Evolutionary conservation across 1,139 yeast genomes (phyloP).

Genomic region (Yamadazyma diddensiae): DNA sequence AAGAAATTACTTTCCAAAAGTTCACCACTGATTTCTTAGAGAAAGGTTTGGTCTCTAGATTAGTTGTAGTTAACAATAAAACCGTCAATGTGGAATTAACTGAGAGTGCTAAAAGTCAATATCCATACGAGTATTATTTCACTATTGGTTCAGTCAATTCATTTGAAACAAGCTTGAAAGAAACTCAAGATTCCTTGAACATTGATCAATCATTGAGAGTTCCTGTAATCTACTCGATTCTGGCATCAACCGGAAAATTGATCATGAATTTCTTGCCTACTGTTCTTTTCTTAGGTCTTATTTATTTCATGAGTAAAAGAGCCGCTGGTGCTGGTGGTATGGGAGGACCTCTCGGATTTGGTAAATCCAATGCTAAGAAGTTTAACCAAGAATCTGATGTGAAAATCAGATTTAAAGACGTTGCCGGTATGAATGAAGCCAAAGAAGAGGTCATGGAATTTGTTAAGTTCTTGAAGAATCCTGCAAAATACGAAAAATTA

Average conservation of each 20-base stretch:
- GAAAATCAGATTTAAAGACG: slow-evolving; percentile 85
- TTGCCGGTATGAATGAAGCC: slow-evolving; percentile 98
- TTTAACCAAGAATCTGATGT: slow-evolving; percentile 92
- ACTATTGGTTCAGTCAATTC: slow-evolving; percentile 88
- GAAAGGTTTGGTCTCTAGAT: slow-evolving; percentile 34
- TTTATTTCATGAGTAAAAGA: slow-evolving; percentile 67
- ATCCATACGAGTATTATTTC: slow-evolving; percentile 38
- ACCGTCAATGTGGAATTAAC: slow-evolving; percentile 39
- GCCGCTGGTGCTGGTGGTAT: slow-evolving; percentile 55
- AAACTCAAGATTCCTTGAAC: slow-evolving; percentile 66
- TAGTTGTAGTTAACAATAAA: slow-evolving; percentile 39
- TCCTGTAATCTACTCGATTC: slow-evolving; percentile 78
- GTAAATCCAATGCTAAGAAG: slow-evolving; percentile 85
- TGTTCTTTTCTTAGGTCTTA: slow-evolving; percentile 76
- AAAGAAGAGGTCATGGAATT: slow-evolving; percentile 97
- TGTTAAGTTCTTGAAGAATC: slow-evolving; percentile 87
- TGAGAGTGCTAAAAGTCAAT: slow-evolving; percentile 34
- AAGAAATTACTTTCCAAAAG: slow-evolving; percentile 45
- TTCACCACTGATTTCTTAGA: slow-evolving; percentile 40
- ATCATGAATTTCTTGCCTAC: slow-evolving; percentile 80
- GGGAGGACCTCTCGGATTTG: slow-evolving; percentile 69
- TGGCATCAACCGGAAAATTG: slow-evolving; percentile 61
- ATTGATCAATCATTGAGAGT: slow-evolving; percentile 65
- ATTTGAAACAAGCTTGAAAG: slow-evolving; percentile 82
- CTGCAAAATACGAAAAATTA: slow-evolving; percentile 79